Conservation (phyloP, 2,329 filamentous ascomycete genomes). For the Curvularia verruculosa region DNA sequence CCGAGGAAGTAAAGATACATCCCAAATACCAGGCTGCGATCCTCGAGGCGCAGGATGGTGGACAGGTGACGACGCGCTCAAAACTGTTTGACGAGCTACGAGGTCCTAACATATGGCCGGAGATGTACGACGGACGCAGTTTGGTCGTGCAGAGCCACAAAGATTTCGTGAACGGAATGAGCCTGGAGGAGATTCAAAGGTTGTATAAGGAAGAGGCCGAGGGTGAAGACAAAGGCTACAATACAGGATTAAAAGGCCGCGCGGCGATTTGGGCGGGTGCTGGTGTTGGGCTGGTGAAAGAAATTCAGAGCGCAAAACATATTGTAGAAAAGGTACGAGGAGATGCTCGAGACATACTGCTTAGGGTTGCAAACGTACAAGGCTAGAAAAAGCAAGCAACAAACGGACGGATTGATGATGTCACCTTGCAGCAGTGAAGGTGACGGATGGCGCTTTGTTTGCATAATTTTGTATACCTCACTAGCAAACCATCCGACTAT, state of each 20-base stretch:
- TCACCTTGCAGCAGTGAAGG: not conserved
- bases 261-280: slow-evolving; percentile 64
- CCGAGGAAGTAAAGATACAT: slow-evolving; percentile 54
- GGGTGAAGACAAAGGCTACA: slow-evolving; percentile 59
- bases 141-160: slow-evolving; percentile 60
- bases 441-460: not conserved
- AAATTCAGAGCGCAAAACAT: slow-evolving; percentile 56
- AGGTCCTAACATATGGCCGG: slow-evolving; percentile 64
- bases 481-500: not conserved
- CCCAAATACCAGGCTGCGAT: slow-evolving; percentile 55
- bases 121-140: slow-evolving; percentile 62
- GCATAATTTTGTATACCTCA: no score
- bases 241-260: slow-evolving; percentile 57
- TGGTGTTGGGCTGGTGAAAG: slow-evolving; percentile 63
- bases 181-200: slow-evolving; percentile 51
- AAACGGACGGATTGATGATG: not conserved
- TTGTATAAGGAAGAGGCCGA: slow-evolving; percentile 56
- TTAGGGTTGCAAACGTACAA: slow-evolving; percentile 15
- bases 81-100: slow-evolving; percentile 61
- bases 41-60: slow-evolving; percentile 56
- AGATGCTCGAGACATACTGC: slow-evolving; percentile 47
- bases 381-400: not conserved
- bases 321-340: slow-evolving; percentile 56
- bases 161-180: slow-evolving; percentile 49
- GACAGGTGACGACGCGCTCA: slow-evolving; percentile 56